Base-by-base conservation (phyloP, 2,329 filamentous ascomycete genomes). In the Clonostachys chloroleuca region DNA sequence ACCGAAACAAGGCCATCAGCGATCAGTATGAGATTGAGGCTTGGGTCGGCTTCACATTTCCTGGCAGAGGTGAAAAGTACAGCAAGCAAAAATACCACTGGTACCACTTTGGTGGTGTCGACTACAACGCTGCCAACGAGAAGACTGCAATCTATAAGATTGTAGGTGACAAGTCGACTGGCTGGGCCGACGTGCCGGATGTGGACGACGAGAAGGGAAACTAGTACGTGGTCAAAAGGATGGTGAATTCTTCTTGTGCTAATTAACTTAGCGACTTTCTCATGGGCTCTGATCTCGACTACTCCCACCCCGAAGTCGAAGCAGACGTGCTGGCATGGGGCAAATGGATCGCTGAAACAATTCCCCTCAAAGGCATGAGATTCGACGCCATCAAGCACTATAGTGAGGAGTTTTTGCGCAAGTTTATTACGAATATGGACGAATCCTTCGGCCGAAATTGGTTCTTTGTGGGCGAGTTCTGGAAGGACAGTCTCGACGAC, bases 311-410 rank as follows among this genome's bases (percentile, higher is more conserved):
- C 0, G 84, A 87, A 54, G 85, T 89, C 10, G 70, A 74, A 34
- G 62, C 74, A 5, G 86, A 89, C 52, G 75, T 88, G 5, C 69
- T 84, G 46, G 71, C 74, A 44, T 89, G 86, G 86, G 82, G 81
- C 3, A 67, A 75, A 5, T 90, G 86, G 86, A 72, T 90, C 48
- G 74, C 77, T 1, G 67, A 77, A 6, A 70, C 83, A 49, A 59
- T 87, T 0, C 77, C 78, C 0, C 66, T 89, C 12, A 73, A 76
- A 51, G 86, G 85, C 1, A 83, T 89, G 61, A 74, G 86, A 16
- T 75, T 89, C 44, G 86, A 90, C 60, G 86, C 86, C 12, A 81
- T 84, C 33, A 86, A 88, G 64, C 86, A 90, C 64, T 87, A 84
- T 63, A 84, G 80, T 30, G 77, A 78, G 49, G 70, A 73, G n/a